These are phyloP conservation scores for Sporisorium sorghi DNA, from an alignment of 1,284 basidiomycete species.

Conservation along the genomic window DNA sequence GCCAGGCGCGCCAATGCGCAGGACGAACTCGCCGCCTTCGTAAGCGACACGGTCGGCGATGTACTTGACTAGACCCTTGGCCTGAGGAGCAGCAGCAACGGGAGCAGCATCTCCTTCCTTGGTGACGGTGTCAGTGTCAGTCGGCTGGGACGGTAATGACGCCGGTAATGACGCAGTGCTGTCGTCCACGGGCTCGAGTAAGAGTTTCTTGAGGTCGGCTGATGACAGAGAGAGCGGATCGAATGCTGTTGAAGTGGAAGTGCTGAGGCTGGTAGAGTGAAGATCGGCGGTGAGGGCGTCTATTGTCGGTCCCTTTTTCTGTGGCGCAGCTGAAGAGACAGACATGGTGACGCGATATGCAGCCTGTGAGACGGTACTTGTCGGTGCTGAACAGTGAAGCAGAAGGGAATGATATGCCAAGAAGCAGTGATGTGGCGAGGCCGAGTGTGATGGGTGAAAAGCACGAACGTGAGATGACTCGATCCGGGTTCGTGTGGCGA, in stretches of 20 bases:
- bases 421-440: neutral
- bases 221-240: constrained; percentile 17
- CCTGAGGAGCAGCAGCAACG: constrained; percentile 11
- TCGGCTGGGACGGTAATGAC: constrained; percentile 8
- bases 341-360: constrained; percentile 17
- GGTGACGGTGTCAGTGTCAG: neutral
- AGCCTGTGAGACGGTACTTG: neutral
- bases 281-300: constrained; percentile 54
- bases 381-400: neutral
- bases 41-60: constrained; percentile 45
- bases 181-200: constrained; percentile 40
- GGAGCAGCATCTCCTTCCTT: neutral
- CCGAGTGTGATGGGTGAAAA: neutral
- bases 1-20: constrained; percentile 37
- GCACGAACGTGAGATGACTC: neutral
- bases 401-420: neutral
- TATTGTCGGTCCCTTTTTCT: constrained; percentile 49
- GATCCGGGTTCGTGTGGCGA: neutral
- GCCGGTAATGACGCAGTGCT: constrained; percentile 8
- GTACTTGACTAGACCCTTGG: constrained; percentile 39
- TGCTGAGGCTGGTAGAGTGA: constrained; percentile 15
- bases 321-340: constrained; percentile 14
- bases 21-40: constrained; percentile 54
- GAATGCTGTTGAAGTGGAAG: neutral
- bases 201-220: constrained; percentile 30